Evolutionary conservation across 257 asterid species (phyloP).

Genomic region (Solanum pennellii): DNA sequence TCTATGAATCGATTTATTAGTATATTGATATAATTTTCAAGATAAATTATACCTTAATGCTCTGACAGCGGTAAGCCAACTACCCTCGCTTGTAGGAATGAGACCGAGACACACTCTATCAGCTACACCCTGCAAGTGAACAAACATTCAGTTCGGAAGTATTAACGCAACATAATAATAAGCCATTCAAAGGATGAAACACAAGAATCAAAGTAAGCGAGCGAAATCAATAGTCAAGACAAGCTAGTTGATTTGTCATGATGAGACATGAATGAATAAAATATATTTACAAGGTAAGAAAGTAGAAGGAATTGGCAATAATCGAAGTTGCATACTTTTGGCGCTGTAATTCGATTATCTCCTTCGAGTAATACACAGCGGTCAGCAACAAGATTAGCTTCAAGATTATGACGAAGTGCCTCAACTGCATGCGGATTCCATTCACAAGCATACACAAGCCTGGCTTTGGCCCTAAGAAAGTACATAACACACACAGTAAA

Average conservation of each 20-base stretch:
- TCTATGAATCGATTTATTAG: neutral
- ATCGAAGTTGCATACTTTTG: constrained; percentile 40
- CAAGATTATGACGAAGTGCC: constrained; percentile 72
- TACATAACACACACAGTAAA: neutral
- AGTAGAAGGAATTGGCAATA: neutral
- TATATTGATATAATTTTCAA: neutral
- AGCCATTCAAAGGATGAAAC: neutral
- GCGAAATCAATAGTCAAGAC: neutral
- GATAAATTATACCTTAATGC: constrained; percentile 51
- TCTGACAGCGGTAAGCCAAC: constrained; percentile 84
- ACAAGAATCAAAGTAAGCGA: neutral
- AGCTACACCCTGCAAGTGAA: constrained; percentile 70
- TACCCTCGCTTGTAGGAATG: constrained; percentile 81
- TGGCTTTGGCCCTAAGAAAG: constrained; percentile 59
- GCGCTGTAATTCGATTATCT: constrained; percentile 78
- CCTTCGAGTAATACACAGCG: constrained; percentile 81
- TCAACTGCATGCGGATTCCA: constrained; percentile 90
- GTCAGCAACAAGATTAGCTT: constrained; percentile 67
- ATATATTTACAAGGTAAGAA: neutral
- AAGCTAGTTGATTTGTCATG: neutral
- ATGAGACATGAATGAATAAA: neutral
- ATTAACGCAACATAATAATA: neutral
- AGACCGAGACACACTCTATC: constrained; percentile 93
- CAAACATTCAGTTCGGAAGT: neutral
- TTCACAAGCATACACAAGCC: constrained; percentile 89